Evolutionary conservation across 768 basidiomycete genomes (phyloP), one percentile per base, ranked within the genome.

Genomic region (Cyclocybe aegerita): DNA sequence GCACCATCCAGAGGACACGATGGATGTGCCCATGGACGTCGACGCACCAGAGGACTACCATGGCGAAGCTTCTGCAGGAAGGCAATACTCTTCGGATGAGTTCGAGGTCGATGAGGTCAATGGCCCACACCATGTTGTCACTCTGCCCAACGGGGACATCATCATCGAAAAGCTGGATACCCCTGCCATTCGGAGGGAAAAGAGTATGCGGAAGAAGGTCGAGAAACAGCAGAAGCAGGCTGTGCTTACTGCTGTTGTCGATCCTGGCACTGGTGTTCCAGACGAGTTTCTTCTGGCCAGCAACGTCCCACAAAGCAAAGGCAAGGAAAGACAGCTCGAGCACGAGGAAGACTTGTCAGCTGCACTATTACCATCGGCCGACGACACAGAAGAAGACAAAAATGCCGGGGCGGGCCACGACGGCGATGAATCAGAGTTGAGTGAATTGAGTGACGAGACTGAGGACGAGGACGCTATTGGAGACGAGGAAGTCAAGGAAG

Each of bases 141-240:
- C 55, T 3, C 61, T 61, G 39, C 61, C 64, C 2, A 63, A 65
- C 44, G 64, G 64, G 9, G 60, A 58, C 6, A 57, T 85, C 41
- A 78, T 88, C 48, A 79, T 90, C 49, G 87, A 90, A 60, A 80
- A 82, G 52, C 71, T 90, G 16, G 88, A 89, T 59, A 85, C 88
- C 4, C 88, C 88, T 33, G 77, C 77, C 3, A 84, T 79, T 36
- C 80, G 88, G 4, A 74, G 79, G 43, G 75, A 81, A 65, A 87
- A 84, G 65, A 73, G 72, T 14, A 64, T 69, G 50, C 72, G 75
- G 7, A 71, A 67, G 44, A 82, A 78, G 60, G 74, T 66, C 1
- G 71, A 72, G 49, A 68, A 23, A 23, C 3, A 64, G 53, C 63
- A 60, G 41, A 62, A 56, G 38, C 50, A 49, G 36, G 59, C 52